Conservation (phyloP, 1,139 yeast genomes). For the Lizanozyma gosingica region DNA sequence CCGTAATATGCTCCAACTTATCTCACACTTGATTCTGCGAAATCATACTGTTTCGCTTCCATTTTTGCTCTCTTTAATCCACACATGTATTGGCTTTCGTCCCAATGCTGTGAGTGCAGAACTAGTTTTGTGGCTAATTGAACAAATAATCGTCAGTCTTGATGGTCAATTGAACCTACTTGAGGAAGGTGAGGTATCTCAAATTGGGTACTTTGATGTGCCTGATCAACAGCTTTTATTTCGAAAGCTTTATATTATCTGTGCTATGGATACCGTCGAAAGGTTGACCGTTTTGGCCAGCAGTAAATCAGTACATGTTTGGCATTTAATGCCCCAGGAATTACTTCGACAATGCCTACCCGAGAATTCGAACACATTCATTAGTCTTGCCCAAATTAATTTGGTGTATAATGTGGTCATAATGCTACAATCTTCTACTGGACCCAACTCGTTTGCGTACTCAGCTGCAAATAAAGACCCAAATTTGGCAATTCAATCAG, state of each 20-base stretch:
- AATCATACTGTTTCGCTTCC: slow-evolving; percentile 37
- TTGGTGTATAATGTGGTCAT: slow-evolving; percentile 26
- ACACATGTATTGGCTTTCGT: slow-evolving; percentile 44
- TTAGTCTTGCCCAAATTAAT: slow-evolving; percentile 30
- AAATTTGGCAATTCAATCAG: not conserved
- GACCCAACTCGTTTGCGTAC: slow-evolving; percentile 19
- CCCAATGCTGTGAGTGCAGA: slow-evolving; percentile 43
- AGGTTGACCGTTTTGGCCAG: slow-evolving; percentile 14
- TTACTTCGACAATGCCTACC: slow-evolving; percentile 25
- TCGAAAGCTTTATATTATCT: slow-evolving; percentile 40
- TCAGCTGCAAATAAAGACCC: not conserved
- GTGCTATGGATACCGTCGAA: slow-evolving; percentile 50
- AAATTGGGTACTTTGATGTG: slow-evolving; percentile 13
- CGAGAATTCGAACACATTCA: slow-evolving; percentile 31
- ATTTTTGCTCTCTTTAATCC: slow-evolving; percentile 43
- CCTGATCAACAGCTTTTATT: slow-evolving; percentile 36
- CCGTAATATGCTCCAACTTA: slow-evolving; percentile 26
- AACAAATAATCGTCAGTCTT: not conserved
- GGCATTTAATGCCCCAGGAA: slow-evolving; percentile 8
- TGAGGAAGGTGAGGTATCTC: not conserved
- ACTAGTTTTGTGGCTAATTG: slow-evolving; percentile 9
- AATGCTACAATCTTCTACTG: slow-evolving; percentile 23
- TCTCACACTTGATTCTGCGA: slow-evolving; percentile 16
- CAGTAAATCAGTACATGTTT: too few relatives aligned
- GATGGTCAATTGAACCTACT: not conserved